Conservation (phyloP, 2,329 filamentous ascomycete species). For the Colletotrichum tabaci region DNA sequence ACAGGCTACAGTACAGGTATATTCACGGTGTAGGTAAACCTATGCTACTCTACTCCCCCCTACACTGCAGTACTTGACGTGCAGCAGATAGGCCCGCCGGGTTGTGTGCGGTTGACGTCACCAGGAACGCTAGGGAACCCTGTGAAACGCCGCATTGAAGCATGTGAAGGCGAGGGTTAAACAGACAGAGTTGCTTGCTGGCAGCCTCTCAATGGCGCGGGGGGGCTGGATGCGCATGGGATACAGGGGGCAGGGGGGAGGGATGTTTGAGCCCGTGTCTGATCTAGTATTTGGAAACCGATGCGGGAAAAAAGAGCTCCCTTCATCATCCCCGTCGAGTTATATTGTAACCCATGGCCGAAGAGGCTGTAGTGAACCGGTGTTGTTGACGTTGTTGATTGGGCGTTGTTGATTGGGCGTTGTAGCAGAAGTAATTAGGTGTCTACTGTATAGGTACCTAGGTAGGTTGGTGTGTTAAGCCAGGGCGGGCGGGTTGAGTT, state of each 20-base stretch:
- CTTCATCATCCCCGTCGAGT: too few relatives aligned
- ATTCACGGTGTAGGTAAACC: too few relatives aligned
- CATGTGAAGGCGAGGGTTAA: constrained; percentile 37
- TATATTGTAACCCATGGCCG: too few relatives aligned
- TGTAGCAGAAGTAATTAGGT: neutral
- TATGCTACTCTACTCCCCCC: neutral
- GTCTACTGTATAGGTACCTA: neutral
- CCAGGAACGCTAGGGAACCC: constrained; percentile 32
- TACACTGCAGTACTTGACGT: constrained; percentile 17
- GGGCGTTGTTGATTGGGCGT: too few relatives aligned
- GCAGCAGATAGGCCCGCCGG: constrained; percentile 33
- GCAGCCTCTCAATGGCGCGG: neutral
- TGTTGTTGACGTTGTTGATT: too few relatives aligned
- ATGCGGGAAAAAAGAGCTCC: too few relatives aligned
- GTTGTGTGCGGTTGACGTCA: constrained; percentile 34
- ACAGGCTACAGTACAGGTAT: neutral
- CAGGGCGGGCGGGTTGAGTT: constrained; percentile 2
- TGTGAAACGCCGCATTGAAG: constrained; percentile 36
- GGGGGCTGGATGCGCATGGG: neutral
- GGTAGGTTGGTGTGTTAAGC: neutral
- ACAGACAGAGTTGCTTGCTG: neutral
- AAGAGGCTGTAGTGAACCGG: too few relatives aligned
- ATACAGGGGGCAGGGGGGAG: too few relatives aligned
- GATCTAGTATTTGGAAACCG: too few relatives aligned
- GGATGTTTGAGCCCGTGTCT: too few relatives aligned